phyloP scores from a whole-genome alignment of 306 rosid species.

The Vigna mungo region DNA sequence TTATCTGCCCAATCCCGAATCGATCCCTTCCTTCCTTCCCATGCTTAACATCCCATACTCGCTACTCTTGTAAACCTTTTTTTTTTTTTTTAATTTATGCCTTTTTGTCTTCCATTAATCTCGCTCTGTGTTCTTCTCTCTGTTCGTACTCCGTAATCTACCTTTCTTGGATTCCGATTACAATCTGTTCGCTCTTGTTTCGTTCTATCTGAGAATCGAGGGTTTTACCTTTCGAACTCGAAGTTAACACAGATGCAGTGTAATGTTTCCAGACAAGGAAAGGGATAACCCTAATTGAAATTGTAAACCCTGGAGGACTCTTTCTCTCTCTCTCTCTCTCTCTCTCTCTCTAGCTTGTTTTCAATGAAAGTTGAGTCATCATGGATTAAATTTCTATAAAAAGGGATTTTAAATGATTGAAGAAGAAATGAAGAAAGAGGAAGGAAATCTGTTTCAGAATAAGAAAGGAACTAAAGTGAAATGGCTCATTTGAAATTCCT shows the following conservation, averaged over 20 bases:
- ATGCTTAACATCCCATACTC: constrained; percentile 27
- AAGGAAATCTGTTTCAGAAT: neutral
- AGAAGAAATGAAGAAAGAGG: neutral
- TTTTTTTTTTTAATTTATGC: neutral
- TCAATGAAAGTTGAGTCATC: constrained; percentile 2
- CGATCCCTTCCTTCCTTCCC: constrained; percentile 29
- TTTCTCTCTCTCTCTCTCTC: constrained; percentile 10
- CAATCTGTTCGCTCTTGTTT: constrained; percentile 13
- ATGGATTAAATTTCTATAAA: constrained; percentile 3
- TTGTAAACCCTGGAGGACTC: constrained; percentile 5
- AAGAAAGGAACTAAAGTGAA: constrained; percentile 8
- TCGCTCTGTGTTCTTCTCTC: constrained; percentile 16
- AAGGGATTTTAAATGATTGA: neutral
- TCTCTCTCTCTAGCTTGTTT: constrained; percentile 12
- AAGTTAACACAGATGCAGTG: neutral
- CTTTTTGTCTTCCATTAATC: neutral
- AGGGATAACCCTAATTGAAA: constrained; percentile 3
- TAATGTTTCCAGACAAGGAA: neutral
- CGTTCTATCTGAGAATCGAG: constrained; percentile 12
- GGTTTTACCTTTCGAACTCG: neutral
- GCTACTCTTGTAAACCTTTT: constrained; percentile 19
- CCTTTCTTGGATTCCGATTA: neutral
- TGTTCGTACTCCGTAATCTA: neutral
- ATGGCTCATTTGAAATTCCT: constrained; percentile 3
- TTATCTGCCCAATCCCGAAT: constrained; percentile 46